Conservation (phyloP, 345 rosid species). For the Moricandia arvensis region DNA sequence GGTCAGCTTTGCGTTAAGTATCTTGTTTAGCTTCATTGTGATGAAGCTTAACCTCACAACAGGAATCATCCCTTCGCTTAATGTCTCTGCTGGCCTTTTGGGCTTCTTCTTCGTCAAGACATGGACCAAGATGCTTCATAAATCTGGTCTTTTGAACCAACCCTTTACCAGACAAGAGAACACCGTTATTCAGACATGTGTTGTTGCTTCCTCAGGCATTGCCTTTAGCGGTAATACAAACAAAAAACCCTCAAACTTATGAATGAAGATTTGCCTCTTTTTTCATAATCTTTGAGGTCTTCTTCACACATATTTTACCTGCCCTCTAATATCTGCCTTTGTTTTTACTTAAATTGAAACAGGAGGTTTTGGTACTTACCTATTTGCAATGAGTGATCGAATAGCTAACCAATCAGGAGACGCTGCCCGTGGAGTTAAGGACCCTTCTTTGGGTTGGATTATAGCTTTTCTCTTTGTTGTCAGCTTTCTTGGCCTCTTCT, state of each 20-base stretch:
- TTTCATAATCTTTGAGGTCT: too few species aligned
- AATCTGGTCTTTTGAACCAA: too few species aligned
- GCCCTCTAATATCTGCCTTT: too few species aligned
- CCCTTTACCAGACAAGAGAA: background rate
- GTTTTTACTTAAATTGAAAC: background rate
- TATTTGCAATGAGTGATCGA: slow-evolving; percentile 65
- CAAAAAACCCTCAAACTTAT: background rate
- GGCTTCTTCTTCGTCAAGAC: slow-evolving; percentile 63
- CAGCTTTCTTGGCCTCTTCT: slow-evolving; percentile 86
- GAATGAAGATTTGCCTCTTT: background rate
- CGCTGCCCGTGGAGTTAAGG: slow-evolving; percentile 51
- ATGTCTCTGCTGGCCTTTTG: slow-evolving; percentile 64
- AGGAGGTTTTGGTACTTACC: slow-evolving; percentile 85
- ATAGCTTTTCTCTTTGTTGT: slow-evolving; percentile 71
- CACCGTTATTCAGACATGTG: slow-evolving; percentile 2
- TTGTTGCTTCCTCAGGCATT: slow-evolving; percentile 86
- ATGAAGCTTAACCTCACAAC: slow-evolving; percentile 65
- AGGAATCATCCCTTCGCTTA: slow-evolving; percentile 68
- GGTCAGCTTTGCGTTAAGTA: slow-evolving; percentile 50
- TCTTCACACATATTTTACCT: too few species aligned
- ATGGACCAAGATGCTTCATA: background rate
- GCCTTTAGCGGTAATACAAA: slow-evolving; percentile 72
- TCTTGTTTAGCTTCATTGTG: slow-evolving; percentile 58
- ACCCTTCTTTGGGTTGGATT: slow-evolving; percentile 66
- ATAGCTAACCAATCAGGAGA: slow-evolving; percentile 57